phyloP scores from a whole-genome alignment of 371 early-diverging fungal genomes.

The Lichtheimia hyalospora region DNA sequence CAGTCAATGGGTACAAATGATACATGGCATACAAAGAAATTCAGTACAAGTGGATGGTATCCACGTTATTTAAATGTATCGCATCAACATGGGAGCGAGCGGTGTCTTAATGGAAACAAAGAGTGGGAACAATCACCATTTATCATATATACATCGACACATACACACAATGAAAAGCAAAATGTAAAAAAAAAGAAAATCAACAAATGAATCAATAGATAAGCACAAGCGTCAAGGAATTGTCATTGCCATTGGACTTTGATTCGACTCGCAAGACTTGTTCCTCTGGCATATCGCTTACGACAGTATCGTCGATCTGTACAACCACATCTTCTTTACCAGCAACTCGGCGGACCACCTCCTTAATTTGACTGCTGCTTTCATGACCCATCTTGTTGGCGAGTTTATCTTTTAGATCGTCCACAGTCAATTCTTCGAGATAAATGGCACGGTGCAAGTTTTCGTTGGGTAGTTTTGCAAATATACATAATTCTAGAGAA shows the following conservation, averaged over 20 bases:
- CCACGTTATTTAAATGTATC: no score
- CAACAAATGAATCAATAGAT: slow-evolving; percentile 28
- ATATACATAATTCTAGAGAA: slow-evolving; percentile 47
- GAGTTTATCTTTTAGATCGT: slow-evolving; percentile 32
- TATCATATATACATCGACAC: no score
- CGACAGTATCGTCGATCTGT: slow-evolving; percentile 49
- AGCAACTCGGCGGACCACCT: slow-evolving; percentile 40
- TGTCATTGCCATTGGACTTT: slow-evolving; percentile 35
- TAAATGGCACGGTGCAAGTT: slow-evolving; percentile 50
- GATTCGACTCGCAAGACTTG: slow-evolving; percentile 52
- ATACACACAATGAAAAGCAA: neutral
- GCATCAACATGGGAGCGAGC: no score
- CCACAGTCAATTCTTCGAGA: slow-evolving; percentile 46
- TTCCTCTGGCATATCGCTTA: slow-evolving; percentile 53
- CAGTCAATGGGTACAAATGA: no score
- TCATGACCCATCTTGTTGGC: slow-evolving; percentile 31
- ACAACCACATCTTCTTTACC: slow-evolving; percentile 38
- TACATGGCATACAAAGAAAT: no score
- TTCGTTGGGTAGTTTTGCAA: slow-evolving; percentile 36
- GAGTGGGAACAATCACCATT: no score
- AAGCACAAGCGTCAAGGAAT: slow-evolving; percentile 41
- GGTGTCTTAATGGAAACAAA: no score
- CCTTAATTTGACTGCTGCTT: slow-evolving; percentile 23
- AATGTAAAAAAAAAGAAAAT: neutral
- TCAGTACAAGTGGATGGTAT: no score